A percentile compares a stretch with the other conserved stretches of the same genome.
phyloP scores from a whole-genome alignment of 2,329 filamentous ascomycete genomes.

The Claviceps sp. region DNA sequence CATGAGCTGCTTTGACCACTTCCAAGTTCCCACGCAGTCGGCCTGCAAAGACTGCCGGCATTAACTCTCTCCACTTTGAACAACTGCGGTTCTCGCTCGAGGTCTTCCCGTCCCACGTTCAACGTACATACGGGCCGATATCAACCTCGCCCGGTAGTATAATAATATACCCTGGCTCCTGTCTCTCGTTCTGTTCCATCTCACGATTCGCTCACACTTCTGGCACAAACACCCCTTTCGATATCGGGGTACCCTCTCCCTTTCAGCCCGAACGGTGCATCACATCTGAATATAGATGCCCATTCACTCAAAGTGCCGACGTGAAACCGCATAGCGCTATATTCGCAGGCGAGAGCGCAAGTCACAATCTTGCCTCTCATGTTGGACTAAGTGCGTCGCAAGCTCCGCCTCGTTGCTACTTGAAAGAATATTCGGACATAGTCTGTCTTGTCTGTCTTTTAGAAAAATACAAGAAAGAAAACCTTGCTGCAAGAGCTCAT shows the following conservation, averaged over 20 bases:
- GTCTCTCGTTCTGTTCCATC: neutral
- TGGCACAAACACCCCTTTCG: neutral
- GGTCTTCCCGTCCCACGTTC: slow-evolving; percentile 9
- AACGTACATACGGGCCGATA: slow-evolving; percentile 8
- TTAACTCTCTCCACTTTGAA: neutral
- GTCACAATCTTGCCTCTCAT: neutral
- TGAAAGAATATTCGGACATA: neutral
- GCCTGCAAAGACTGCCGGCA: neutral
- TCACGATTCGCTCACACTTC: neutral
- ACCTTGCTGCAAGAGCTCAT: neutral
- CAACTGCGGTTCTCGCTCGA: neutral
- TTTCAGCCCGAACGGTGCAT: neutral
- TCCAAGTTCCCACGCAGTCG: neutral
- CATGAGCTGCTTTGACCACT: neutral
- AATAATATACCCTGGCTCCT: slow-evolving; percentile 3
- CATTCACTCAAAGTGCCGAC: neutral
- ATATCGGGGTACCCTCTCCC: neutral
- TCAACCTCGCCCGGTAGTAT: slow-evolving; percentile 10
- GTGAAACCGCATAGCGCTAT: neutral
- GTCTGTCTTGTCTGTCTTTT: neutral
- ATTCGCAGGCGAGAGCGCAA: neutral
- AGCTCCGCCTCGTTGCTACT: slow-evolving; percentile 3
- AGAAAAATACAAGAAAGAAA: no score
- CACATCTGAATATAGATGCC: neutral
- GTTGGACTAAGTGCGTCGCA: neutral